Evolutionary conservation across 257 asterid species (phyloP).

Genomic region (Fraxinus excelsior): DNA sequence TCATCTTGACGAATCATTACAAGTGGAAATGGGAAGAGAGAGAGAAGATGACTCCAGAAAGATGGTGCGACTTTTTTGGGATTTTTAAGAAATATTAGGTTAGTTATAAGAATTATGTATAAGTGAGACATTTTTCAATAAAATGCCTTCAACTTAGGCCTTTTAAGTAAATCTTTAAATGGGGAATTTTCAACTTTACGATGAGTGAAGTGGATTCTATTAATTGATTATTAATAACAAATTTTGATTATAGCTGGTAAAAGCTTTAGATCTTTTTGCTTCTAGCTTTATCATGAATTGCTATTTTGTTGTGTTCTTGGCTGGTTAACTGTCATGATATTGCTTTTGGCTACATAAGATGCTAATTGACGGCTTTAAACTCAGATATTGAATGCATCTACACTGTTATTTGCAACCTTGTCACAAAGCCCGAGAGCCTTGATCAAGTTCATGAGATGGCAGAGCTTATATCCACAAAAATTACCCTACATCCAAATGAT

Average conservation of each 20-base stretch:
- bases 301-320: background rate
- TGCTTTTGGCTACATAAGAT: constrained; percentile 8
- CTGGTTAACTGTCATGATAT: constrained; percentile 8
- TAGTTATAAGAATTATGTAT: background rate
- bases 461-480: constrained; percentile 73
- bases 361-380: constrained; percentile 15
- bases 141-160: background rate
- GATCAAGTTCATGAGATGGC: constrained; percentile 82
- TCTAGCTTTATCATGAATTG: background rate
- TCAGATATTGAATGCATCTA: constrained; percentile 90
- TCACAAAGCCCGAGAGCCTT: constrained; percentile 70
- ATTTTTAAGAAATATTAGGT: background rate
- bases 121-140: background rate
- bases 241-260: background rate
- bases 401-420: constrained; percentile 86
- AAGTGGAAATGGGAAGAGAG: background rate
- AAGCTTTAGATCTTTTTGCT: background rate
- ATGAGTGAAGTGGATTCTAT: background rate
- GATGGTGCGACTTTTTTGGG: too few species aligned
- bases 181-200: background rate
- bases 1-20: background rate
- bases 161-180: background rate
- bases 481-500: constrained; percentile 71
- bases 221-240: background rate
- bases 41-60: too few species aligned